phyloP scores from a whole-genome alignment of 2,329 filamentous ascomycete genomes.

The Rhexocercosporidium sp. region DNA sequence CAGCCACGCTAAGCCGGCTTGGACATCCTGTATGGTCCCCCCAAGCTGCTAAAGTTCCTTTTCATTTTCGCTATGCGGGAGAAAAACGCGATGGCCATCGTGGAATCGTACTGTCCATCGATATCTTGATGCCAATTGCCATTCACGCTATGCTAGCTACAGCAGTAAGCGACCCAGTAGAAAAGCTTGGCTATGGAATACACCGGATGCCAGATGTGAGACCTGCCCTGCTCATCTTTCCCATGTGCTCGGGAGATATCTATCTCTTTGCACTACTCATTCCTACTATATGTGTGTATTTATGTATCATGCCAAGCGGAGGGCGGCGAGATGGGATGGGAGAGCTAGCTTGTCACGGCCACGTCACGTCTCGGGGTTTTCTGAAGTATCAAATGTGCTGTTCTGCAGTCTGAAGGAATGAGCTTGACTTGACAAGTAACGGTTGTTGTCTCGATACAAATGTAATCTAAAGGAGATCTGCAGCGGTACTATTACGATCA shows the following conservation, averaged over 20 bases:
- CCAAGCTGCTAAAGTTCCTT: not conserved
- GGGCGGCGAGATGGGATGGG: not conserved
- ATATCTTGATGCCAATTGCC: not conserved
- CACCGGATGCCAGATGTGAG: no score
- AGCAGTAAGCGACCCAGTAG: not conserved
- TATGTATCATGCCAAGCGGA: not conserved
- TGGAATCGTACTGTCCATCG: conserved; percentile 11
- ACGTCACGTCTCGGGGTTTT: no score
- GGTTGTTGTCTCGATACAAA: no score
- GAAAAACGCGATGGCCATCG: conserved; percentile 7
- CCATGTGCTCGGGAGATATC: not conserved
- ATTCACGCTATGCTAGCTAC: not conserved
- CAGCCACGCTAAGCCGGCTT: no score
- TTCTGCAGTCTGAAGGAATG: not conserved
- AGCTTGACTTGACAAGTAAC: no score
- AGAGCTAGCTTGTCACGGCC: not conserved
- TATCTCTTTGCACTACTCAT: not conserved
- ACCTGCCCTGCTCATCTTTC: not conserved
- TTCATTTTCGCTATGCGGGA: not conserved
- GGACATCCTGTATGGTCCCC: no score
- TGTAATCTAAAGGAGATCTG: no score
- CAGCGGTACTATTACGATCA: no score
- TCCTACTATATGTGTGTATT: no score
- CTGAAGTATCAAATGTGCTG: no score
- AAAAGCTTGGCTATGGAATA: not conserved